Conservation (phyloP, 2,329 filamentous ascomycete species). For the Ilyonectria robusta region DNA sequence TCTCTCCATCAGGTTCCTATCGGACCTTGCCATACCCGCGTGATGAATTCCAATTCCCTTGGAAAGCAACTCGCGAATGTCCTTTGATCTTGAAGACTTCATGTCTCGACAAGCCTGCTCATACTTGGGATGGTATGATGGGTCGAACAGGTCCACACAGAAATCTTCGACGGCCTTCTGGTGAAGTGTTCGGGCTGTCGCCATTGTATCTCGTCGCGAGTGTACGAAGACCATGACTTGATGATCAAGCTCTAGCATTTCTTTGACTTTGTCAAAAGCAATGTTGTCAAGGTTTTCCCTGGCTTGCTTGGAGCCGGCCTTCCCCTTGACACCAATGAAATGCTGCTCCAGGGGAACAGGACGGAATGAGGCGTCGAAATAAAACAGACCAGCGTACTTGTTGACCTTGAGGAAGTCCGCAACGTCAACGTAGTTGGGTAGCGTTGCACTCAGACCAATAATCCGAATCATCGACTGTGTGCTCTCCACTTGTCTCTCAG, state of each 20-base stretch:
- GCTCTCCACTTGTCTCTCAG: constrained; percentile 96
- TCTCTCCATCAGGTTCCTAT: constrained; percentile 95
- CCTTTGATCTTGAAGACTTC: constrained; percentile 86
- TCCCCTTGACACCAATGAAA: constrained; percentile 96
- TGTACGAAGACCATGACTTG: constrained; percentile 99
- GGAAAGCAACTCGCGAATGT: constrained; percentile 88
- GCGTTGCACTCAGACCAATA: constrained; percentile 92
- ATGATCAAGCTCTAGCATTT: constrained; percentile 93
- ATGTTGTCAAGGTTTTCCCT: constrained; percentile 90
- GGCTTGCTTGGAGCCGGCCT: constrained; percentile 83
- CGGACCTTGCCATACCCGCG: constrained; percentile 94
- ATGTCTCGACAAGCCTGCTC: constrained; percentile 86
- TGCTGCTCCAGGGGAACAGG: constrained; percentile 97
- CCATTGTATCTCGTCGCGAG: constrained; percentile 92
- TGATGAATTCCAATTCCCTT: constrained; percentile 97
- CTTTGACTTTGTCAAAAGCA: constrained; percentile 93
- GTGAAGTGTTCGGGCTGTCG: constrained; percentile 87
- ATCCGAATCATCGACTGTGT: constrained; percentile 98
- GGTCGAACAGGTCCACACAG: constrained; percentile 87
- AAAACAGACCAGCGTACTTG: constrained; percentile 91
- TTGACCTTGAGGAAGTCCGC: constrained; percentile 98
- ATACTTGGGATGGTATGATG: constrained; percentile 82
- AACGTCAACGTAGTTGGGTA: constrained; percentile 97
- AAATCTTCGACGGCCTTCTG: constrained; percentile 88
- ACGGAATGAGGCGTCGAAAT: constrained; percentile 95